These are phyloP conservation scores for Coniochaeta hoffmannii DNA, from an alignment of 2,329 filamentous ascomycete species.

Conservation along the genomic window DNA sequence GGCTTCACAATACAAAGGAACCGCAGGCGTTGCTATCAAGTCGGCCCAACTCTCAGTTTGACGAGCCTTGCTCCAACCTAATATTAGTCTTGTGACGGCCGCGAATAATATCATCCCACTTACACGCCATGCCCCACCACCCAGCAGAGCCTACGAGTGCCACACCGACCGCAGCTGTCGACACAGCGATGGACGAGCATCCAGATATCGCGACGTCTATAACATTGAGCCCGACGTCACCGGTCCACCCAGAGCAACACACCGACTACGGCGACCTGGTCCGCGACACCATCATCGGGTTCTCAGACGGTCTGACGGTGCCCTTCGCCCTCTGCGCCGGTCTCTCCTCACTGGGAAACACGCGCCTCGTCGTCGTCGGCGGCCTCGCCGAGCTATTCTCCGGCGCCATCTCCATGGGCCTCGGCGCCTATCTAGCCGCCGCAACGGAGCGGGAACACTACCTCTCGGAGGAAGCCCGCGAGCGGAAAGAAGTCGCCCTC, in stretches of 20 bases:
- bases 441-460: slow-evolving; percentile 46
- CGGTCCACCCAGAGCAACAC: background rate
- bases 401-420: slow-evolving; percentile 70
- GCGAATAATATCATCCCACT: background rate
- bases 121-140: background rate
- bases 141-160: background rate
- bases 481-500: slow-evolving; percentile 33
- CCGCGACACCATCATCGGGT: slow-evolving; percentile 47
- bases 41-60: no score
- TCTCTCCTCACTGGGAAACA: slow-evolving; percentile 57
- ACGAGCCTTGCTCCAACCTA: background rate
- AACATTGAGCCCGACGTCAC: background rate
- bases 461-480: slow-evolving; percentile 38
- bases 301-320: slow-evolving; percentile 72
- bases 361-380: slow-evolving; percentile 61
- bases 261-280: background rate
- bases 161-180: background rate
- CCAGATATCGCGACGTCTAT: background rate
- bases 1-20: no score
- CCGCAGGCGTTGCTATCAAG: no score
- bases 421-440: slow-evolving; percentile 66
- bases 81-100: background rate
- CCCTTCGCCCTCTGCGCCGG: slow-evolving; percentile 74
- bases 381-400: slow-evolving; percentile 70
- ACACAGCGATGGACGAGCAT: background rate